Evolutionary conservation across 768 basidiomycete species (phyloP).

Genomic region (Russula dissimulans): DNA sequence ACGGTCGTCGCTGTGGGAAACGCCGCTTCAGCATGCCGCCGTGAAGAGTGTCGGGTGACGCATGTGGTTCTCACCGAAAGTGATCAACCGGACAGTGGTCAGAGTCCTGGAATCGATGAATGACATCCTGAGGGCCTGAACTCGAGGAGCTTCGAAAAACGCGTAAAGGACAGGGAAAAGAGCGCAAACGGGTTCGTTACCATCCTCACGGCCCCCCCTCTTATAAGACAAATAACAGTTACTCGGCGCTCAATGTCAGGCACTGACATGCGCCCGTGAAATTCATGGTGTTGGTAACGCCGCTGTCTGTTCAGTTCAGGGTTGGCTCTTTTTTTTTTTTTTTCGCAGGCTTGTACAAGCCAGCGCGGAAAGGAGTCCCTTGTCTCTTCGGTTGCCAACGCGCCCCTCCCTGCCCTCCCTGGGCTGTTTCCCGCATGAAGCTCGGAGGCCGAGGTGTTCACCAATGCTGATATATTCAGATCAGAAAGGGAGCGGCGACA

Average conservation of each 20-base stretch:
- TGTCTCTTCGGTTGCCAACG: background rate
- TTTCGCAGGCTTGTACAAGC: too few relatives aligned
- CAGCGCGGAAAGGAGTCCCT: background rate
- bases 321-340: background rate
- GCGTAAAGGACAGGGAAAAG: background rate
- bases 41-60: background rate
- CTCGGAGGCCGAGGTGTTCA: background rate
- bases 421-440: background rate
- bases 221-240: background rate
- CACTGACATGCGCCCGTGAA: background rate
- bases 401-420: too few relatives aligned
- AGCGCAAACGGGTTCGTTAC: background rate
- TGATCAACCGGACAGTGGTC: background rate
- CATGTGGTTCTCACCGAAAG: background rate
- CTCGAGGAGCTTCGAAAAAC: background rate
- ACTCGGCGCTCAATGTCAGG: background rate
- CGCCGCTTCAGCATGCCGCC: background rate
- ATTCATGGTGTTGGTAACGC: too few relatives aligned
- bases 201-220: background rate
- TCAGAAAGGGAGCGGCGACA: background rate
- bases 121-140: background rate
- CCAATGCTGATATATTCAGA: background rate
- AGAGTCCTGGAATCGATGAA: background rate
- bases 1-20: background rate
- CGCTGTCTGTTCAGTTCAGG: background rate